Evolutionary conservation across 2,329 filamentous ascomycete genomes (phyloP).

Genomic region (Hypoxylon sp.): DNA sequence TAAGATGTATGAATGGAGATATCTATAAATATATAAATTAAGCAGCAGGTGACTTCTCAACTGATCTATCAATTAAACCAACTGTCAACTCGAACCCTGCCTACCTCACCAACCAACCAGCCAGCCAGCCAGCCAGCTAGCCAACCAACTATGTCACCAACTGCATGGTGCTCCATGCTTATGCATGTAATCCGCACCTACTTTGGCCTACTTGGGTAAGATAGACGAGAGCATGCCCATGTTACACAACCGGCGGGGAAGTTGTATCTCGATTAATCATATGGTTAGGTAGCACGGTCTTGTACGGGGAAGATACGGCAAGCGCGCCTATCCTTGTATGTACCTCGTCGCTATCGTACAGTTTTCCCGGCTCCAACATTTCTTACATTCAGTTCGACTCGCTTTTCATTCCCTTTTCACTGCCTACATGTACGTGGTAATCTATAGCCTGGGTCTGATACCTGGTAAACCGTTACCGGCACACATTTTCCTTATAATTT

Average conservation of each 20-base stretch:
- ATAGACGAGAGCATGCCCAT: conserved; percentile 5
- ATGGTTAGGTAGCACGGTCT: not conserved
- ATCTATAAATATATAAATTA: too few relatives aligned
- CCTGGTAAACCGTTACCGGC: conserved; percentile 6
- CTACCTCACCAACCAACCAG: not conserved
- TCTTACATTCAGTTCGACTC: not conserved
- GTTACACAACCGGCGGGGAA: conserved; percentile 35
- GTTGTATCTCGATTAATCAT: conserved; percentile 27
- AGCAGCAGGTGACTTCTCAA: conserved; percentile 1
- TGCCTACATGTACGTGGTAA: not conserved
- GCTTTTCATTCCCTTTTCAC: conserved; percentile 1
- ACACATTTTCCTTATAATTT: not conserved
- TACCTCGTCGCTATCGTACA: not conserved
- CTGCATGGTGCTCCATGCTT: conserved; percentile 26
- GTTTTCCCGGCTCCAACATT: conserved; percentile 8
- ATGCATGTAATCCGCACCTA: conserved; percentile 27
- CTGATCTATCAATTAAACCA: not conserved
- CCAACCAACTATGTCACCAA: conserved; percentile 2
- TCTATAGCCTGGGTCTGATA: not conserved
- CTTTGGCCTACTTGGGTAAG: conserved; percentile 10
- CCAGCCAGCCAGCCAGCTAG: not conserved
- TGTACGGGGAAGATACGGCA: conserved; percentile 12
- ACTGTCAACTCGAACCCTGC: not conserved
- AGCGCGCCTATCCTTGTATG: conserved; percentile 17
- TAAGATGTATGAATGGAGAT: too few relatives aligned